Base-by-base conservation (phyloP, 345 rosid genomes). In the Geranium brycei region DNA sequence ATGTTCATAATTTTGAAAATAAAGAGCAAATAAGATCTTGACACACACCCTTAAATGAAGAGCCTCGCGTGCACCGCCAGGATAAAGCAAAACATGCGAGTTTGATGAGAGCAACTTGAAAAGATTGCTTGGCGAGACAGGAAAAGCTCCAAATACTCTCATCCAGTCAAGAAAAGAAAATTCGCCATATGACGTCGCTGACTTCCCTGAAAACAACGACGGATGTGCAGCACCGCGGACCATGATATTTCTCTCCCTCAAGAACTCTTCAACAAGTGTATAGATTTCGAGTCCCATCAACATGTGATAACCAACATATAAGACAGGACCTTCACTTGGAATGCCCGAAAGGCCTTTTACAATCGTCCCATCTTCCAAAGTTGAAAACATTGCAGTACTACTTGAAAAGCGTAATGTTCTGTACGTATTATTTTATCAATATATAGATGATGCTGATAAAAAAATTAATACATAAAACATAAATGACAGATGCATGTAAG, bases 51-150 rank as follows among this genome's bases (percentile, higher is more conserved):
- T 62, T 3, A 28, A 58, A 58, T 90, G 95, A 61, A 78, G 73
- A 75, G 91, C 91, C 76, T 90, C 97, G 0, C 91, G 91, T 57
- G 69, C 67, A 57, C 97, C 95, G 66, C 97, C 95, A 3, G 97
- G 95, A 71, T 85, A 87, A 59, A 87, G 75, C 23, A 87, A 66
- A 71, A 75, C 81, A 71, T 87, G 88, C 65, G 90, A 77, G 53
- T 84, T 85, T 51, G 88, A 73, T 41, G 87, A 77, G 28, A 90
- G 66, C 69, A 90, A 84, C 68, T 75, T 82, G 77, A 75, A 84
- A 62, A 90, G 80, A 71, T 79, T 82, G 60, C 77, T 71, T 67
- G 72, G 81, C 5, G 91, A 74, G 64, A 87, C 83, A 19, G 91
- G 97, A 65, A 80, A 80, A 40, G 88, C 84, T n/a, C 97, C 97